Conservation (phyloP, 2,329 filamentous ascomycete genomes). For the Fusarium sp. region DNA sequence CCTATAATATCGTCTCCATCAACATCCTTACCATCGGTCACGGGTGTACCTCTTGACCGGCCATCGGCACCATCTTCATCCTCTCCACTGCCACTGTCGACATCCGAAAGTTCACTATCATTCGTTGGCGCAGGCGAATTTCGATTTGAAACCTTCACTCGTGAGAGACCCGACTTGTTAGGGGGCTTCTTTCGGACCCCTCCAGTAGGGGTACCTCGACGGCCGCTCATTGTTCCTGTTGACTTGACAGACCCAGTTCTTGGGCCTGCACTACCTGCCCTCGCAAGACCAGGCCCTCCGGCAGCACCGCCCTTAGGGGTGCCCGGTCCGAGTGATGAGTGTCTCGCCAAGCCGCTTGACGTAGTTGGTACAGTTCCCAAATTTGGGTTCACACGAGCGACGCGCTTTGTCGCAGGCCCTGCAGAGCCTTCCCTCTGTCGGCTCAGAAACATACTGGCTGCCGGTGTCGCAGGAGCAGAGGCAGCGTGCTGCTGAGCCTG, state of each 20-base stretch:
- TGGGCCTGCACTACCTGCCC: constrained; percentile 72
- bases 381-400: constrained; percentile 61
- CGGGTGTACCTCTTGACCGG: constrained; percentile 51
- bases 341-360: constrained; percentile 70
- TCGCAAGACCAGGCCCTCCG: constrained; percentile 53
- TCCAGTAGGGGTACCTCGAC: constrained; percentile 63
- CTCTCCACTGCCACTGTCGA: constrained; percentile 66
- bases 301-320: constrained; percentile 64
- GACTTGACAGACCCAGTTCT: constrained; percentile 63
- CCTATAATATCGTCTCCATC: constrained; percentile 68
- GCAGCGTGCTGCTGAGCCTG: constrained; percentile 65
- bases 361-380: constrained; percentile 62
- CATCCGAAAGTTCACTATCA: constrained; percentile 75
- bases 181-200: constrained; percentile 62
- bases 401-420: constrained; percentile 69
- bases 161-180: constrained; percentile 71
- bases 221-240: constrained; percentile 53
- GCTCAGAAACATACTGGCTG: constrained; percentile 70
- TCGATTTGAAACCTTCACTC: constrained; percentile 69
- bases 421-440: constrained; percentile 70
- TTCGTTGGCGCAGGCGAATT: constrained; percentile 73
- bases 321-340: constrained; percentile 72
- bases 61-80: constrained; percentile 60
- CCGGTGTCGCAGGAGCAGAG: constrained; percentile 71
- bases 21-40: constrained; percentile 53